Evolutionary conservation across 192 early-diverging fungal species (phyloP), one percentile per base, ranked within the genome.

Genomic region (Coemansia sp.): DNA sequence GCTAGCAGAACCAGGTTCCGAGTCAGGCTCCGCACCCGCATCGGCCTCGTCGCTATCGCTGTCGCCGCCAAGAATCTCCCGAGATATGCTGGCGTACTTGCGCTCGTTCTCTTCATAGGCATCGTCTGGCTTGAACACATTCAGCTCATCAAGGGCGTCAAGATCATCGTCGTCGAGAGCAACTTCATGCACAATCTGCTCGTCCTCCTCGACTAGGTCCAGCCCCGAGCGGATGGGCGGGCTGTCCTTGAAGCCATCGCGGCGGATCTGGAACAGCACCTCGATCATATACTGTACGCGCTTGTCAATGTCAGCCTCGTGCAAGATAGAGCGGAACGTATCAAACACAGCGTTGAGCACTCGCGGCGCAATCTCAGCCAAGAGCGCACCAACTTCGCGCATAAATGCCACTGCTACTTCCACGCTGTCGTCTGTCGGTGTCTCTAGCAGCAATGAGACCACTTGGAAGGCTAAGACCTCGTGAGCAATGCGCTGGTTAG

Each of bases 261-360:
- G 93, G 36, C 96, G 86, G 21, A 94, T 86, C 84, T 98, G 95
- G 72, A 98, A 96, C 31, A 98, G 67, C 18, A 95, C 95, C 74
- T 98, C 96, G 31, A 98, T 92, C 95, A 97, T 98, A 64, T 97
- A 85, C 75, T 98, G 95, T 5, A 93, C 88, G 67, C 96, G 92
- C 70, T 93, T 95, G 60, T 97, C 95, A 46, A 98, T 94, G 36
- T 88, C 85, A 9, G 93, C 94, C 69, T 98, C 95, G 68, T 98
- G 95, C 36, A 98, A 74, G 51, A 97, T 93, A 4, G 90, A 88
- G 24, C 95, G 86, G 66, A 98, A 93, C 5, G 94, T 88, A 66
- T 98, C 95, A 79, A 93, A 98, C 23, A 96, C 89, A 20, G 88
- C 90, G 65, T 91, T 91, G 53, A 88, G 88, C 2, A 91, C 91